Evolutionary conservation across 2,329 filamentous ascomycete species (phyloP), one percentile per base, ranked within the genome.

Genomic region (Phoma herbarum): DNA sequence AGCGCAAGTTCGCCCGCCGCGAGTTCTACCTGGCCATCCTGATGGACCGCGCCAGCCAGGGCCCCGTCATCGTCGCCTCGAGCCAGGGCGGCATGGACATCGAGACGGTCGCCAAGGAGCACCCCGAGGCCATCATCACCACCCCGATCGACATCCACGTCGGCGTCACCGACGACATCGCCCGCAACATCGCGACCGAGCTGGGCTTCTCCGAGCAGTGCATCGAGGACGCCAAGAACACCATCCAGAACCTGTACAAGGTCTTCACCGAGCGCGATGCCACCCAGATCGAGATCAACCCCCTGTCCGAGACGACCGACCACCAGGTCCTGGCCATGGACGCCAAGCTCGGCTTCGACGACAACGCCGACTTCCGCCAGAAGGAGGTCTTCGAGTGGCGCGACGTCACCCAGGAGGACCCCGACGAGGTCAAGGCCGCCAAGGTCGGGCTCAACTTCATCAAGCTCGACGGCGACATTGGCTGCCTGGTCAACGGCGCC

Each of bases 81-180:
- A 97, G 93, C 59, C 95, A 99, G 83, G 95, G 95, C 80, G 95
- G 95, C 78, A 97, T 99, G 92, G 95, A 99, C 80, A 99, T 99
- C 74, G 95, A 99, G 86, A 88, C 90, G 52, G 95, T 99, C 70
- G 95, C 95, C 77, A 99, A 98, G 87, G 95, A 99, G 84, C 92
- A 86, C 83, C 95, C 95, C 62, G 92, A 95, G 10, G 95, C 95
- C 71, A 99, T 99, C 83, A 90, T 89, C 81, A 97, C 94, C 71
- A 97, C 92, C 69, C 88, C 91, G 75, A 90, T 99, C 74, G 88
- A 98, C 81, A 97, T 99, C 83, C 90, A 98, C 80, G 85, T 85
- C 68, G 95, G 95, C 73, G 95, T 99, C 64, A 98, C 95, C 49
- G 93, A 98, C 81, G 92, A 97, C 65, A 93, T 98, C 68, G 95